Percentiles rank a stretch among this genome's conserved stretches.
Evolutionary conservation across 2,329 filamentous ascomycete genomes (phyloP).

Genomic region (Cercospora citrullina): DNA sequence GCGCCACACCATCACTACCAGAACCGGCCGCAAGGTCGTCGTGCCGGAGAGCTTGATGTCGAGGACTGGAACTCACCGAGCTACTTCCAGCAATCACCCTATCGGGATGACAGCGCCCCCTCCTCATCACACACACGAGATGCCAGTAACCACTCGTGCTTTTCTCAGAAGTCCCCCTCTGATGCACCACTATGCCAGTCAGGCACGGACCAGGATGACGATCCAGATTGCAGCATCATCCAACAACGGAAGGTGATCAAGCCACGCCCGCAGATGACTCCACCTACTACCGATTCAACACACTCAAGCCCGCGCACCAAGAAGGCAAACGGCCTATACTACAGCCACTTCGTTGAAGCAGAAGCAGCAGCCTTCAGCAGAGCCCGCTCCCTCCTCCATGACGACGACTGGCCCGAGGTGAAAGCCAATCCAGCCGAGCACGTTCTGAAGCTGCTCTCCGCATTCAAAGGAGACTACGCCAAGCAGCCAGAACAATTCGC

Average conservation of each 20-base stretch:
- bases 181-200: background rate
- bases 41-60: background rate
- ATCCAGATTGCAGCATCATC: conserved; percentile 3
- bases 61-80: background rate
- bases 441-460: conserved; percentile 14
- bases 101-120: background rate
- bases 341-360: conserved; percentile 21
- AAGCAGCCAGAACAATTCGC: conserved; percentile 13
- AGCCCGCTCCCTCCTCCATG: conserved; percentile 5
- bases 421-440: conserved; percentile 12
- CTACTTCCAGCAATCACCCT: background rate
- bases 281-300: background rate
- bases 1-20: background rate
- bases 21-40: background rate
- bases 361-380: conserved; percentile 16
- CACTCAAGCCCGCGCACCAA: background rate
- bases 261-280: conserved; percentile 11
- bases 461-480: conserved; percentile 16
- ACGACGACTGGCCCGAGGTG: conserved; percentile 19
- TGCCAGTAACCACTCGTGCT: background rate
- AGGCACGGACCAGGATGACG: background rate
- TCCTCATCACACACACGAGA: background rate
- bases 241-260: conserved; percentile 17
- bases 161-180: background rate
- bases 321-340: conserved; percentile 6